A percentile compares a stretch with the other conserved stretches of the same genome.
Conservation (phyloP, 371 early-diverging fungal species). For the Mortierella sp. region DNA sequence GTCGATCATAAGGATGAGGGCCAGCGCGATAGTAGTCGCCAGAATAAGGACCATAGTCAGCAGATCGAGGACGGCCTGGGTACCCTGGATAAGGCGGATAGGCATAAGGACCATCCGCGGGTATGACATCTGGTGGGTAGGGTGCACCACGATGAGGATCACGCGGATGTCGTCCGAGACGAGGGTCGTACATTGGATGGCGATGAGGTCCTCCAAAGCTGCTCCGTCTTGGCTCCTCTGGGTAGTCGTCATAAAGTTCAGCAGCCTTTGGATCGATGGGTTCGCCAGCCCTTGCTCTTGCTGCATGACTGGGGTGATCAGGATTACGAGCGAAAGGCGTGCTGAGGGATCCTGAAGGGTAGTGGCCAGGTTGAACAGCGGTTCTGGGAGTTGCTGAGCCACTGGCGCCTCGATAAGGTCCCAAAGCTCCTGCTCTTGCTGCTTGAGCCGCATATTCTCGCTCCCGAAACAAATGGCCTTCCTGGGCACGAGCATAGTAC, state of each 20-base stretch:
- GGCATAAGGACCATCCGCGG: neutral
- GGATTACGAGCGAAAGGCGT: neutral
- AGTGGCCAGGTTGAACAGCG: neutral
- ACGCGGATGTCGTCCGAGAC: neutral
- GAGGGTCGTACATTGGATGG: constrained; percentile 9
- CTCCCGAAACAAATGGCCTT: neutral
- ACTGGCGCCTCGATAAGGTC: neutral
- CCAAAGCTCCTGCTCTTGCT: constrained; percentile 4
- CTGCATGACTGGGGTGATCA: neutral
- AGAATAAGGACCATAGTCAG: neutral
- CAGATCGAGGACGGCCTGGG: constrained; percentile 1
- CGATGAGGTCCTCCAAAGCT: neutral
- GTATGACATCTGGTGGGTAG: constrained; percentile 2
- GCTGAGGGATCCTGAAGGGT: constrained; percentile 3
- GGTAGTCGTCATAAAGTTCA: neutral
- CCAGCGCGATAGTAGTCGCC: constrained; percentile 7
- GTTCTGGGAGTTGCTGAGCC: neutral
- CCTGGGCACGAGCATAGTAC: constrained; percentile 13
- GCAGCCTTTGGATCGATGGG: neutral
- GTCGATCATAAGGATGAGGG: constrained; percentile 3
- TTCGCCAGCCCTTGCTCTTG: neutral
- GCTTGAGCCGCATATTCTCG: constrained; percentile 2
- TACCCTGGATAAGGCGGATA: constrained; percentile 3
- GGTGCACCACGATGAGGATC: neutral
- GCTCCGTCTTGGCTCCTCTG: neutral